phyloP scores from a whole-genome alignment of 768 basidiomycete genomes.

The Serpula lacrymans region DNA sequence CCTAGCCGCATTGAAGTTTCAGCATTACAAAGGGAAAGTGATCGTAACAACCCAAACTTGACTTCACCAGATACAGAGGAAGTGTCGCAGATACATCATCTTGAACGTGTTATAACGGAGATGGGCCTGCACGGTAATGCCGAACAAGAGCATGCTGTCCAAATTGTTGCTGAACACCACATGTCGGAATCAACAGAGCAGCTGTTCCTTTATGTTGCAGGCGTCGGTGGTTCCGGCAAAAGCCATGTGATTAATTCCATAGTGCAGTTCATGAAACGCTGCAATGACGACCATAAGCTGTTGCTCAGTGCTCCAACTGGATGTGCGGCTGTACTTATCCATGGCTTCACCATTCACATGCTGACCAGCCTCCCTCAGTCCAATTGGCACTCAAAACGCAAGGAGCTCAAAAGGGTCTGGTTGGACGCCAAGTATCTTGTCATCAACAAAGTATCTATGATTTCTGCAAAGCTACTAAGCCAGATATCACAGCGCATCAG shows the following conservation, averaged over 20 bases:
- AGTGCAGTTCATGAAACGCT: neutral
- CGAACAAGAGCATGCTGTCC: conserved; percentile 9
- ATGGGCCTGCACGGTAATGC: neutral
- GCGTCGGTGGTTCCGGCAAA: conserved; percentile 28
- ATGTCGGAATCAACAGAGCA: conserved; percentile 7
- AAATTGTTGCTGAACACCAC: conserved; percentile 10
- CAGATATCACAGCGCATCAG: conserved; percentile 7
- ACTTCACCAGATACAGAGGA: too few relatives aligned
- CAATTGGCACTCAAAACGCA: too few relatives aligned
- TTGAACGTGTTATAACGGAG: too few relatives aligned
- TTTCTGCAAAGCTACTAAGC: too few relatives aligned
- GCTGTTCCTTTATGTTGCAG: conserved; percentile 23
- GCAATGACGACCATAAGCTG: conserved; percentile 11
- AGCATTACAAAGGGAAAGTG: too few relatives aligned
- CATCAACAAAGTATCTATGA: conserved; percentile 20
- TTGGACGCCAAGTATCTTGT: conserved; percentile 13
- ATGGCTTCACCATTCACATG: conserved; percentile 25
- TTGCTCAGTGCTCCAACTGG: conserved; percentile 25
- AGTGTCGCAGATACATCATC: too few relatives aligned
- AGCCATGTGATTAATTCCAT: conserved; percentile 23
- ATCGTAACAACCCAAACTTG: too few relatives aligned
- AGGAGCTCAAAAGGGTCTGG: conserved; percentile 13
- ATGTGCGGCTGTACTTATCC: conserved; percentile 23
- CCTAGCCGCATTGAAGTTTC: too few relatives aligned
- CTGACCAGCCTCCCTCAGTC: conserved; percentile 14